Conservation (phyloP, 306 rosid genomes). For the Lathyrus oleraceus region DNA sequence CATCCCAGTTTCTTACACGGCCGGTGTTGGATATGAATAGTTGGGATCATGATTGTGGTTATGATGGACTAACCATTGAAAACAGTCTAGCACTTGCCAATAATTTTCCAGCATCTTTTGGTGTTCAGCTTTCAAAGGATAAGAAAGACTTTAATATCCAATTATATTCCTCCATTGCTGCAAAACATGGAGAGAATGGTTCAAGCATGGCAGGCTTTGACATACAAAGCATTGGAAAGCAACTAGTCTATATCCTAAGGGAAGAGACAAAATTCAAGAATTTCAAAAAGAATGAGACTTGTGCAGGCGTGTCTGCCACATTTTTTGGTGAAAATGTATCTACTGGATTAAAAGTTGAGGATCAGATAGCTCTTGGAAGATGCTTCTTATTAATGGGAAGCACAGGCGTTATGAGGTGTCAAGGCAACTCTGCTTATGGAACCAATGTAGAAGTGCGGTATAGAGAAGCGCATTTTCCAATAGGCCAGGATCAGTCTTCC, state of each 20-base stretch:
- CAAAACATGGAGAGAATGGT: constrained; percentile 82
- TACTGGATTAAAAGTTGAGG: constrained; percentile 85
- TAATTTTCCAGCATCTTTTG: constrained; percentile 64
- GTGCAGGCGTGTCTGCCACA: constrained; percentile 74
- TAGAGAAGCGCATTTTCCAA: constrained; percentile 88
- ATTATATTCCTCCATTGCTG: constrained; percentile 85
- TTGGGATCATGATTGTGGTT: constrained; percentile 99
- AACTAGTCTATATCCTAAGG: constrained; percentile 49
- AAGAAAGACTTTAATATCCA: constrained; percentile 91
- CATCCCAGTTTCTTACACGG: constrained; percentile 81
- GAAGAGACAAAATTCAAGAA: constrained; percentile 83
- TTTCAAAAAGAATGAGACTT: constrained; percentile 69
- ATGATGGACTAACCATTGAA: constrained; percentile 91
- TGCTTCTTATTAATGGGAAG: constrained; percentile 72
- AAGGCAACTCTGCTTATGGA: constrained; percentile 75
- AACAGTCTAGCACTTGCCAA: constrained; percentile 63
- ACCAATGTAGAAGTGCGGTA: constrained; percentile 81
- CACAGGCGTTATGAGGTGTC: constrained; percentile 72
- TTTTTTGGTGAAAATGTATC: constrained; percentile 86
- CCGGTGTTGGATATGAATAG: constrained; percentile 85
- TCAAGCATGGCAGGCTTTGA: constrained; percentile 92
- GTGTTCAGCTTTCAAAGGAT: constrained; percentile 90
- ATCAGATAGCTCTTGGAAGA: constrained; percentile 79
- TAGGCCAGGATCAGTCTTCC: constrained; percentile 88
- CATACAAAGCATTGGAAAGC: constrained; percentile 62